Base-by-base conservation (phyloP, 2,329 filamentous ascomycete genomes). In the Hypoxylon sp. region DNA sequence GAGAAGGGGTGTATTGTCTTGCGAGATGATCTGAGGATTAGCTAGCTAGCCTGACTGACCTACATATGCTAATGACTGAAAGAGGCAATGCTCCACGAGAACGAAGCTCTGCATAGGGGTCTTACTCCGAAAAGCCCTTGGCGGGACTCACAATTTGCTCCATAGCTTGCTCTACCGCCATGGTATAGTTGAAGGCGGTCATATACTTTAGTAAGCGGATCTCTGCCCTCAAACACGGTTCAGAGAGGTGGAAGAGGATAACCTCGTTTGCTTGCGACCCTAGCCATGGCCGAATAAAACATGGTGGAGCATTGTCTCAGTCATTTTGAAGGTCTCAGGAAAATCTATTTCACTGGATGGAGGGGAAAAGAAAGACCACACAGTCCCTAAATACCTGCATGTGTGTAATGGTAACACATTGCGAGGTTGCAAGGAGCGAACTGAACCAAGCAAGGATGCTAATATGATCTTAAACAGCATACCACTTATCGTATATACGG, bases 151-250 rank as follows among this genome's bases (percentile, higher is more conserved):
- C 20, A 44, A 32, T 38, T 38, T 18, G 30, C 42, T 50, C 33
- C 30, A 49, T 6, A 50, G 32, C 7, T 40, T 57, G n/a, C 11
- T 20, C 32, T n/a, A 11, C 20, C 18, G 28, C 38, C 16, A 22
- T 30, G 24, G 22, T 42, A 24, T 22, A 33, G 54, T 32, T 50
- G 32, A 50, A 32, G 3, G n/a, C 6, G 30, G 50, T 40, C 20
- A 16, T 40, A 57, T 57, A 50, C 45, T 57, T 50, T 50, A 57
- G 44, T 57, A 57, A 57, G 54, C 45, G 18, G n/a, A 11, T n/a
- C 9, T 20, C 40, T 42, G n/a, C 18, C 8, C 14, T 26, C 30
- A 11, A 33, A 44, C 26, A 11, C 38, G 2, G 28, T 24, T 32
- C 18, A n/a, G 26, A 40, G 22, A 9, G 26, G 28, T 36, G 24